These are phyloP conservation scores for Hypoxylon rubiginosum DNA, from an alignment of 2,329 filamentous ascomycete species.

Conservation along the genomic window DNA sequence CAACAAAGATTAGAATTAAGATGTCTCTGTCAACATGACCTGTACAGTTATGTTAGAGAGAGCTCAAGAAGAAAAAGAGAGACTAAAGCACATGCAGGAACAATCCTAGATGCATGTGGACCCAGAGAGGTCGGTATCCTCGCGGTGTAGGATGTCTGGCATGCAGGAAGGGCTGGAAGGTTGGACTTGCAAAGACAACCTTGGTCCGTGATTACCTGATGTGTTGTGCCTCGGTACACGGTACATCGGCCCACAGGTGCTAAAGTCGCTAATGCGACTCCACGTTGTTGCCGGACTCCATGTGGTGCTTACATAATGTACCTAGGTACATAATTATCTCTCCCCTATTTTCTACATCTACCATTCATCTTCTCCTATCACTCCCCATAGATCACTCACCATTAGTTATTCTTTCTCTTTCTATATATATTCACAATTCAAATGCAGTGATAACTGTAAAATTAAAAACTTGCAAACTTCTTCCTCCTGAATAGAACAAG, in stretches of 20 bases:
- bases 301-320: background rate
- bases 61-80: background rate
- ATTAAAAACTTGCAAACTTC: no score
- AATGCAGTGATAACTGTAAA: no score
- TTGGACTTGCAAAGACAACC: slow-evolving; percentile 18
- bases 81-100: slow-evolving; percentile 36
- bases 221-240: slow-evolving; percentile 36
- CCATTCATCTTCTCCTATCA: no score
- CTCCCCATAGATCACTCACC: background rate
- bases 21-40: slow-evolving; percentile 31
- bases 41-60: slow-evolving; percentile 8
- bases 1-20: slow-evolving; percentile 16
- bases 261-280: background rate
- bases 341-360: no score
- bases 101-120: slow-evolving; percentile 37
- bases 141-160: slow-evolving; percentile 20
- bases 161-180: slow-evolving; percentile 39
- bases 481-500: no score
- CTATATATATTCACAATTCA: no score
- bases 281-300: background rate
- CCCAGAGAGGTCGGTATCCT: slow-evolving; percentile 29
- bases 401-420: no score
- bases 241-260: slow-evolving; percentile 31
- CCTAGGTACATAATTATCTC: background rate
- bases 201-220: slow-evolving; percentile 25